Evolutionary conservation across 2,329 filamentous ascomycete species (phyloP).

Genomic region (Colletotrichum melonis): DNA sequence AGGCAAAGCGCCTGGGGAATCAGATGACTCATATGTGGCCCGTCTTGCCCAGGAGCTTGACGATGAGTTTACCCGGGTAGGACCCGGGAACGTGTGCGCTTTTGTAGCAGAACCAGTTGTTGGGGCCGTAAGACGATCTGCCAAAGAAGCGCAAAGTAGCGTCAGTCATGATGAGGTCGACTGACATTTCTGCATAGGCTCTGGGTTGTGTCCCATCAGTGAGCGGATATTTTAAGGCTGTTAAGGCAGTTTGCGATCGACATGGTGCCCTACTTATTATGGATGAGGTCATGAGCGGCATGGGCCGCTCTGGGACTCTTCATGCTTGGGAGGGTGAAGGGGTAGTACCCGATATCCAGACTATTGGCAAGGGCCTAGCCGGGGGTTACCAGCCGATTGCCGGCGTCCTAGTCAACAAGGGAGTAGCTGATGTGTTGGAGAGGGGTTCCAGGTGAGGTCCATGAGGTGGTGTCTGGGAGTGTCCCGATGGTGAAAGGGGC

Average conservation of each 20-base stretch:
- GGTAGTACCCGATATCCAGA: slow-evolving; percentile 64
- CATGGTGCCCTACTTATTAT: slow-evolving; percentile 75
- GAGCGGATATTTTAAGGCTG: slow-evolving; percentile 72
- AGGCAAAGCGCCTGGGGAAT: slow-evolving; percentile 61
- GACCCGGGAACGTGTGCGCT: slow-evolving; percentile 74
- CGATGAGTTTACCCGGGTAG: slow-evolving; percentile 71
- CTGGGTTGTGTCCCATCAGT: slow-evolving; percentile 72
- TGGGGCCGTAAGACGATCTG: slow-evolving; percentile 67
- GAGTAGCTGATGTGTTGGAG: slow-evolving; percentile 61
- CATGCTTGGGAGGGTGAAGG: slow-evolving; percentile 41
- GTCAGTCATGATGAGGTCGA: not conserved
- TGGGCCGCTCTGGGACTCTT: slow-evolving; percentile 24
- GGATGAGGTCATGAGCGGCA: slow-evolving; percentile 56
- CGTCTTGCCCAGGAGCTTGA: slow-evolving; percentile 75
- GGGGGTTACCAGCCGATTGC: slow-evolving; percentile 67
- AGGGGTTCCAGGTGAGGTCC: slow-evolving; percentile 51
- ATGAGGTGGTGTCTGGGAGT: not conserved
- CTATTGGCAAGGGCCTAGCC: slow-evolving; percentile 69
- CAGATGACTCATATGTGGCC: slow-evolving; percentile 68
- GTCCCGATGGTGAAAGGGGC: slow-evolving; percentile 18
- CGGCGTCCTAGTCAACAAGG: slow-evolving; percentile 60
- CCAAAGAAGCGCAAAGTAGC: not conserved
- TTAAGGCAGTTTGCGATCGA: slow-evolving; percentile 71
- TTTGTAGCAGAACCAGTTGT: slow-evolving; percentile 81
- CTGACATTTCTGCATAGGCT: slow-evolving; percentile 51